Conservation (phyloP, 306 rosid genomes). For the Fagus sylvatica region DNA sequence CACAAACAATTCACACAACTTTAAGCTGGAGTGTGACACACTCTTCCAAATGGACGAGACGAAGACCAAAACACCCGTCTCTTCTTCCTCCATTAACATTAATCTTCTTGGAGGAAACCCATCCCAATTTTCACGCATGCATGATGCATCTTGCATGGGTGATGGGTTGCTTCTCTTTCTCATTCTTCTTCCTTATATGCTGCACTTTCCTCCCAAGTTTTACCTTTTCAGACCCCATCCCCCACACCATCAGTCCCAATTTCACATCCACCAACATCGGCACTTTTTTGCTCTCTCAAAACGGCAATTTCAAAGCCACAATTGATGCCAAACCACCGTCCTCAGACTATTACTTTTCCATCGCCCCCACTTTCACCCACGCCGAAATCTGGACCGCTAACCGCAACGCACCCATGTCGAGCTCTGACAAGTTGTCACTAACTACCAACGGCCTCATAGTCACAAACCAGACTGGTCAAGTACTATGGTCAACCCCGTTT, state of each 20-base stretch:
- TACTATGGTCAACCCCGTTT: slow-evolving; percentile 72
- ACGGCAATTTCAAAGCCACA: slow-evolving; percentile 60
- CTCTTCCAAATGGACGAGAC: too few relatives aligned
- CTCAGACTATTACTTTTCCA: slow-evolving; percentile 40
- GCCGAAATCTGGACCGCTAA: slow-evolving; percentile 82
- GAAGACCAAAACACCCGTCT: too few relatives aligned
- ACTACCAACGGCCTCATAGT: slow-evolving; percentile 53
- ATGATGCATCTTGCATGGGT: too few relatives aligned
- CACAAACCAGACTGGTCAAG: slow-evolving; percentile 30
- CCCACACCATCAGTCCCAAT: background rate
- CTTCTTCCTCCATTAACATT: too few relatives aligned
- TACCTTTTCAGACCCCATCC: too few relatives aligned
- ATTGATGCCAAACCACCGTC: slow-evolving; percentile 44
- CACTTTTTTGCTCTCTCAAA: slow-evolving; percentile 61
- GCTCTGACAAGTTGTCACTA: slow-evolving; percentile 51
- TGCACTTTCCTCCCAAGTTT: too few relatives aligned
- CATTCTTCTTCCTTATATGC: too few relatives aligned
- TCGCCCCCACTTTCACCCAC: slow-evolving; percentile 61
- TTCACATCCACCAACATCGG: slow-evolving; percentile 28
- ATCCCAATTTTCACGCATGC: too few relatives aligned
- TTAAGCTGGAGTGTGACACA: too few relatives aligned
- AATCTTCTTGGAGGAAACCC: too few relatives aligned
- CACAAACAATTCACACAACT: too few relatives aligned
- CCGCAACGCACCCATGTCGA: slow-evolving; percentile 53
- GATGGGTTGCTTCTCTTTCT: too few relatives aligned